These are phyloP conservation scores for Blastobotrys aristatus DNA, from an alignment of 1,139 yeast species.

Conservation along the genomic window DNA sequence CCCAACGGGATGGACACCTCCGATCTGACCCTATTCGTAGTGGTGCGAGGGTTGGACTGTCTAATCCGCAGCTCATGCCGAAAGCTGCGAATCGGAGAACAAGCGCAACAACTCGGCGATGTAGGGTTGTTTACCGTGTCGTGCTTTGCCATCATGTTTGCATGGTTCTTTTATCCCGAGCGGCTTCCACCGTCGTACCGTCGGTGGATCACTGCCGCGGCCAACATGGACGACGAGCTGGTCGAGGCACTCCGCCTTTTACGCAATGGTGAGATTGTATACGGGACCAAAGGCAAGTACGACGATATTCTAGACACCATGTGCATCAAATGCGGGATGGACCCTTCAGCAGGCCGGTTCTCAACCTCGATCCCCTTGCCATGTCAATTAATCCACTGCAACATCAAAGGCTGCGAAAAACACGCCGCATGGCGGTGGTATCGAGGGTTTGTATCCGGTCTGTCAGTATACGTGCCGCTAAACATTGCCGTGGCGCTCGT, in stretches of 20 bases:
- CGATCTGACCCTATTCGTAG: constrained; percentile 25
- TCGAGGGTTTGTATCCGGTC: constrained; percentile 37
- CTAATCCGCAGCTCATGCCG: constrained; percentile 19
- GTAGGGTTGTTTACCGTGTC: constrained; percentile 26
- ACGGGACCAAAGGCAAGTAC: constrained; percentile 30
- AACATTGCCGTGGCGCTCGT: constrained; percentile 21
- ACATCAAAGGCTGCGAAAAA: constrained; percentile 35
- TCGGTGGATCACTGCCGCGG: constrained; percentile 42
- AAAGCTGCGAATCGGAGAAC: constrained; percentile 11
- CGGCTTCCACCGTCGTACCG: constrained; percentile 38
- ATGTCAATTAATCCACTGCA: constrained; percentile 39
- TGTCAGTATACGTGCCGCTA: constrained; percentile 30
- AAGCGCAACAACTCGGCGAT: constrained; percentile 27
- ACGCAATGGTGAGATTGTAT: constrained; percentile 30
- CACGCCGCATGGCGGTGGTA: constrained; percentile 39
- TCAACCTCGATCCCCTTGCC: constrained; percentile 35
- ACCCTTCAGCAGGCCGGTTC: constrained; percentile 31
- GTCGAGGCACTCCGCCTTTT: constrained; percentile 34
- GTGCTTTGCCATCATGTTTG: constrained; percentile 36
- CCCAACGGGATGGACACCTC: constrained; percentile 20
- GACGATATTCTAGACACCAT: constrained; percentile 29
- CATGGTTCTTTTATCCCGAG: constrained; percentile 40
- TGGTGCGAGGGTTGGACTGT: constrained; percentile 26
- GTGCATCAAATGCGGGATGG: constrained; percentile 31
- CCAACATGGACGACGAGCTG: constrained; percentile 39